Percentiles rank a stretch among this genome's conserved stretches.
These are phyloP conservation scores for Trichoderma polysporum DNA, from an alignment of 2,329 filamentous ascomycete genomes.

Conservation along the genomic window DNA sequence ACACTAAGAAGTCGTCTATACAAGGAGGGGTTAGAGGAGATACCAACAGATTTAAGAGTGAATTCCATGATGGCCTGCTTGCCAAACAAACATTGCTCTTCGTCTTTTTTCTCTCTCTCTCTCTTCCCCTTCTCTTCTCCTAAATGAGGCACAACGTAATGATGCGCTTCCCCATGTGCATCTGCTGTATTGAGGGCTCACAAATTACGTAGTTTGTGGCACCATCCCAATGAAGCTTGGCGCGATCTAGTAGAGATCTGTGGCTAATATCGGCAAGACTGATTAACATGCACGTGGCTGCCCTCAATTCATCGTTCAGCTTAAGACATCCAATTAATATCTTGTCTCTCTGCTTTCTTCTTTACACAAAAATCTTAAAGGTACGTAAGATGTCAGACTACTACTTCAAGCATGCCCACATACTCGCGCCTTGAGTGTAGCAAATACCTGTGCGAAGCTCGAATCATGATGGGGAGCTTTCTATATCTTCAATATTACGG, in stretches of 20 bases:
- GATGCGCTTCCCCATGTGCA: no score
- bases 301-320: background rate
- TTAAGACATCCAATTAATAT: background rate
- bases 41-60: constrained; percentile 15
- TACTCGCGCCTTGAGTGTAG: background rate
- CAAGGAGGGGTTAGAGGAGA: constrained; percentile 18
- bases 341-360: background rate
- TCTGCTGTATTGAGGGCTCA: background rate
- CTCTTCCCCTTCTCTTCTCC: background rate
- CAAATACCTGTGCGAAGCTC: background rate
- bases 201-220: constrained; percentile 9
- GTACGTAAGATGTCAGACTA: background rate
- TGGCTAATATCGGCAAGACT: constrained; percentile 9
- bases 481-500: background rate
- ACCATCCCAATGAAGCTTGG: constrained; percentile 13
- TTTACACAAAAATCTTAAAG: background rate
- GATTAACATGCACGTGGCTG: constrained; percentile 7
- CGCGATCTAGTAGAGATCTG: constrained; percentile 16
- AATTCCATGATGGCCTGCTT: background rate
- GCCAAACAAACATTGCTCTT: background rate
- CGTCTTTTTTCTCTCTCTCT: no score
- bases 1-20: background rate
- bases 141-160: background rate
- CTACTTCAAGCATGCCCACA: background rate
- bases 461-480: background rate